phyloP scores from a whole-genome alignment of 192 early-diverging fungal species.

The Bifiguratus adelaidae region DNA sequence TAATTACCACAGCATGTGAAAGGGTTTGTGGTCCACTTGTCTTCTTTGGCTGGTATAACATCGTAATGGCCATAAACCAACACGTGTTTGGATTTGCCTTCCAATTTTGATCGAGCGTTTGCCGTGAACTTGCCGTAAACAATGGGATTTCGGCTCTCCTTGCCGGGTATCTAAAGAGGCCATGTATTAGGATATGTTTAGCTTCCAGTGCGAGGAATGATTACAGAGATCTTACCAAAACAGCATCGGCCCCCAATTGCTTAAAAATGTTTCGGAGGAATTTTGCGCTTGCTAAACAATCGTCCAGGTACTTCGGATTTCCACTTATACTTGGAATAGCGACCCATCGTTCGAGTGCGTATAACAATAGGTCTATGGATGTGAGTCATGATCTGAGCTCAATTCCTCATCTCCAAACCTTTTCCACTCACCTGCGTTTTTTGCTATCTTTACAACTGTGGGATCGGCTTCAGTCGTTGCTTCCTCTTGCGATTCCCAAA shows the following conservation, averaged over 20 bases:
- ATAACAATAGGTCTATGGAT: conserved; percentile 34
- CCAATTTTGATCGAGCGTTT: conserved; percentile 12
- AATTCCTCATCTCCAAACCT: too few relatives aligned
- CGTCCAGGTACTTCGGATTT: conserved; percentile 50
- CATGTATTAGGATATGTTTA: background rate
- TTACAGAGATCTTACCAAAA: conserved; percentile 8
- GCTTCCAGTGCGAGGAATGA: conserved; percentile 9
- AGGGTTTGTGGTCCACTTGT: conserved; percentile 48
- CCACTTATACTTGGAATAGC: conserved; percentile 57
- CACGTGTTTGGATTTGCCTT: conserved; percentile 17
- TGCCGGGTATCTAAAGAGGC: conserved; percentile 36
- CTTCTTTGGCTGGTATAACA: conserved; percentile 61
- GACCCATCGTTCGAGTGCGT: conserved; percentile 60
- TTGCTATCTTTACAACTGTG: too few relatives aligned
- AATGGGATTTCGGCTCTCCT: conserved; percentile 50
- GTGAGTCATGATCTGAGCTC: background rate
- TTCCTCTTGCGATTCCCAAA: too few relatives aligned
- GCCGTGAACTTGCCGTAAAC: conserved; percentile 55
- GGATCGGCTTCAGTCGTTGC: too few relatives aligned
- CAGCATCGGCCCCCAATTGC: conserved; percentile 54
- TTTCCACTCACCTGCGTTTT: too few relatives aligned
- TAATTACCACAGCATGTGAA: conserved; percentile 25
- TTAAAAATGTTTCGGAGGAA: conserved; percentile 54
- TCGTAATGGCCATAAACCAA: conserved; percentile 78
- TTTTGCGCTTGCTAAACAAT: conserved; percentile 62